Conservation (phyloP, 306 rosid genomes). For the Begonia loranthoides region DNA sequence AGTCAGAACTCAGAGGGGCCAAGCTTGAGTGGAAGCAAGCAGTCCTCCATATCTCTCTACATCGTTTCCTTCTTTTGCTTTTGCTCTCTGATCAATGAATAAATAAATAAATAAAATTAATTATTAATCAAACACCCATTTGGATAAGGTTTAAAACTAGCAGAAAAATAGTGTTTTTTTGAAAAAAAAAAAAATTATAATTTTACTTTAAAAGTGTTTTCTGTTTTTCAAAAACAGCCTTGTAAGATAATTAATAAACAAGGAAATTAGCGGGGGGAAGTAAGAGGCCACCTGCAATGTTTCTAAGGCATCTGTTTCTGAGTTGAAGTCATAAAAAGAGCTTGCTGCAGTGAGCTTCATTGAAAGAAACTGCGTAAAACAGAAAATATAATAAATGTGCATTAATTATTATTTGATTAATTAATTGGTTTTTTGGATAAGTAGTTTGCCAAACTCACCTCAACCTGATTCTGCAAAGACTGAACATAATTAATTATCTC, state of each 20-base stretch:
- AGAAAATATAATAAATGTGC: no score
- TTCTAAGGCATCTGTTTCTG: constrained; percentile 57
- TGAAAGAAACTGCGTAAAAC: constrained; percentile 68
- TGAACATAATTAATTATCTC: constrained; percentile 96
- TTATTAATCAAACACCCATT: neutral
- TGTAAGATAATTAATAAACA: no score
- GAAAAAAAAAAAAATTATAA: no score
- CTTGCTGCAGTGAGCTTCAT: constrained; percentile 94
- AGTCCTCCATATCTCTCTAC: constrained; percentile 40
- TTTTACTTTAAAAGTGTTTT: no score
- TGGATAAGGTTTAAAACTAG: no score
- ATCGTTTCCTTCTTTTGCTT: constrained; percentile 53
- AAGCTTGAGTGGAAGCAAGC: constrained; percentile 49
- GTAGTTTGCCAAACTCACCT: constrained; percentile 29
- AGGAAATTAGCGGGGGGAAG: no score
- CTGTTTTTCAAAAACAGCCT: no score
- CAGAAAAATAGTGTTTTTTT: no score
- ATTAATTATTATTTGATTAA: neutral
- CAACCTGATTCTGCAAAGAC: constrained; percentile 95
- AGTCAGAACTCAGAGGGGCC: constrained; percentile 58
- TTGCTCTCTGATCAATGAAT: constrained; percentile 38
- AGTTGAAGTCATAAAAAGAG: constrained; percentile 65
- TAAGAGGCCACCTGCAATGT: constrained; percentile 48
- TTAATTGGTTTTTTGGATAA: neutral
- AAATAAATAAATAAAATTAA: neutral